Evolutionary conservation across 345 rosid species (phyloP), one percentile per base, ranked within the genome.

Genomic region (Atalantia buxifolia): DNA sequence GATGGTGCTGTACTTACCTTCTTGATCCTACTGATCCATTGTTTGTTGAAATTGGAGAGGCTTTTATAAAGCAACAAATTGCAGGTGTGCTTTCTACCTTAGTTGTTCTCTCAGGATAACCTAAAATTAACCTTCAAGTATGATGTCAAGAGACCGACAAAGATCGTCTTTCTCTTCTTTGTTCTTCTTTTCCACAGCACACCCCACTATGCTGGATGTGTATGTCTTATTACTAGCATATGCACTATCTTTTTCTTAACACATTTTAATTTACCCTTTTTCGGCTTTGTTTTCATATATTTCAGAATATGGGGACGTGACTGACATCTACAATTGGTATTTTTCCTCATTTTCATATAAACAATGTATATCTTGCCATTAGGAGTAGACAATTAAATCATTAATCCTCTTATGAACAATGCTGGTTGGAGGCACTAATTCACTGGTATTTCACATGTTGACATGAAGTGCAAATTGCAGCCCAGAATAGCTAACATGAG

Each of bases 1-100:
- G 83, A 71, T 95, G 99, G 99, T 95, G 99, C 79, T 95, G 99
- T 79, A 95, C 99, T 40, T 95, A 88, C 88, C 99, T 95, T 80
- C 92, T 95, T 60, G 81, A 87, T 83, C 99, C 99, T 76, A 87
- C 92, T 66, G 98, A 95, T 82, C 91, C 98, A 66, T 83, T 95
- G 80, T 95, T 95, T 84, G 77, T 91, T 82, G 90, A 92, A 78
- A 90, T 95, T 75, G 98, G 98, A 67, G 88, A 91, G 88, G 96
- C 93, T 74, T 95, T 95, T 86, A 88, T 95, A 40, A 86, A 74
- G 84, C 88, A 87, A 79, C 99, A 95, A 86, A 78, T 80, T 75
- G 78, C 86, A 89, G 99, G 99, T 95, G 38, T 1, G 50, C 24
- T 42, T 65, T 45, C n/a, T 66, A 45, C 45, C 28, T 77, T 81